Conservation (phyloP, 768 basidiomycete genomes). For the Suillus hirtellus region DNA sequence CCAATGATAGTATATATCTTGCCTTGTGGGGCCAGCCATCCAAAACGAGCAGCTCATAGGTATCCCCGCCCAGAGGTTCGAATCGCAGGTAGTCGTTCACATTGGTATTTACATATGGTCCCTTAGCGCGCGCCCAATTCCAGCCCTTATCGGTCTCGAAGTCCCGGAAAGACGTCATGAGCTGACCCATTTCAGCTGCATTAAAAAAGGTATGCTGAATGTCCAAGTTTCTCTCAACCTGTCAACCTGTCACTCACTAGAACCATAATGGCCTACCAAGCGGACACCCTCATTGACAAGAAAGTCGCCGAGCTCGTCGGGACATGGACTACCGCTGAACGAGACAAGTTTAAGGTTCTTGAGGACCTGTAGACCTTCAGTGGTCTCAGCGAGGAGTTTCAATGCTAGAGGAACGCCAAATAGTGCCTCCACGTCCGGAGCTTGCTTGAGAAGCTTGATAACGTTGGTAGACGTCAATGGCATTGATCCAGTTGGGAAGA, state of each 20-base stretch:
- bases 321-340: constrained; percentile 53
- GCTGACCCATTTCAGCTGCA: constrained; percentile 34
- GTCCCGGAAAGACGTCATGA: constrained; percentile 50
- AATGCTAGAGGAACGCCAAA: constrained; percentile 41
- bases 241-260: constrained; percentile 34
- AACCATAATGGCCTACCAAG: constrained; percentile 50
- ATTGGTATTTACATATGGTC: constrained; percentile 19
- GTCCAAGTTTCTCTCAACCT: not conserved
- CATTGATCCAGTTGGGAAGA: constrained; percentile 42
- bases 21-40: constrained; percentile 55
- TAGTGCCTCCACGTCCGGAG: constrained; percentile 34
- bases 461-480: constrained; percentile 50
- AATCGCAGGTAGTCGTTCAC: constrained; percentile 40
- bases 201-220: not conserved
- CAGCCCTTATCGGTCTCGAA: constrained; percentile 53
- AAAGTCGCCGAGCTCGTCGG: constrained; percentile 54
- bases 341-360: constrained; percentile 47
- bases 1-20: constrained; percentile 21
- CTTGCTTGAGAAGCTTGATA: constrained; percentile 36
- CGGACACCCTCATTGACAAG: constrained; percentile 49
- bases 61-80: constrained; percentile 41
- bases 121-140: constrained; percentile 50
- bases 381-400: constrained; percentile 48
- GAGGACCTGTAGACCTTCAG: constrained; percentile 44
- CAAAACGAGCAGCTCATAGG: constrained; percentile 49